Conservation (phyloP, 2,329 filamentous ascomycete genomes). For the Hymenoscyphus scutula region DNA sequence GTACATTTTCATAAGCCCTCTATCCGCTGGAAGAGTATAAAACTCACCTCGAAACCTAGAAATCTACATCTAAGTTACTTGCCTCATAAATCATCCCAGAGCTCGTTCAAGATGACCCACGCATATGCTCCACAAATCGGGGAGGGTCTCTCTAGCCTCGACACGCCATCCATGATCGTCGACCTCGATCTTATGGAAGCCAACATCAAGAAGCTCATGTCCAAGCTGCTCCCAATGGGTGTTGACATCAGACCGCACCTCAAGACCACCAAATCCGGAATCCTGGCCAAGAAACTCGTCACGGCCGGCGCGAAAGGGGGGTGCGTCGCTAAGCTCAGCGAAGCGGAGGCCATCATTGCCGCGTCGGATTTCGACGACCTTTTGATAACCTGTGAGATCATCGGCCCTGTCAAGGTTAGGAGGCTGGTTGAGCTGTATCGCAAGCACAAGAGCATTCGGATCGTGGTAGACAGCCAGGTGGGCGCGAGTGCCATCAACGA, state of each 20-base stretch:
- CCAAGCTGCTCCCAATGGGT: conserved; percentile 6
- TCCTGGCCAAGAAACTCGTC: conserved; percentile 44
- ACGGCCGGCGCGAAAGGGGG: conserved; percentile 49
- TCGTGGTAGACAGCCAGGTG: conserved; percentile 47
- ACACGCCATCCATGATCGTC: conserved; percentile 56
- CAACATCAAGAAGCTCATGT: conserved; percentile 15
- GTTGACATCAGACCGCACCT: conserved; percentile 44
- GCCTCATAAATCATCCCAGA: not conserved
- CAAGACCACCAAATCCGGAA: conserved; percentile 52
- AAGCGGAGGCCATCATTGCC: conserved; percentile 42
- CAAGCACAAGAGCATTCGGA: conserved; percentile 40
- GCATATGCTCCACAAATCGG: conserved; percentile 43
- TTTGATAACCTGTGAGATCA: conserved; percentile 51
- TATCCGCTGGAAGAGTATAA: too few species aligned
- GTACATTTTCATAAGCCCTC: too few species aligned
- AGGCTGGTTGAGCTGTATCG: conserved; percentile 45
- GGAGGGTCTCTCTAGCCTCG: conserved; percentile 44
- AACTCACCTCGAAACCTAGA: too few species aligned
- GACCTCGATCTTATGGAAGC: conserved; percentile 33
- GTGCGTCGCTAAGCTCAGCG: conserved; percentile 52
- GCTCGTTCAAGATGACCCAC: conserved; percentile 11
- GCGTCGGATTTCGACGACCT: conserved; percentile 47
- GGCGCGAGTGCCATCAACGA: conserved; percentile 47
- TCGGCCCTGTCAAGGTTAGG: conserved; percentile 46
- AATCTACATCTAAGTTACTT: not conserved